Percentiles rank a stretch among this genome's conserved stretches.
Conservation (phyloP, 148 eudicot species). For the Rhododendron mucronatum region DNA sequence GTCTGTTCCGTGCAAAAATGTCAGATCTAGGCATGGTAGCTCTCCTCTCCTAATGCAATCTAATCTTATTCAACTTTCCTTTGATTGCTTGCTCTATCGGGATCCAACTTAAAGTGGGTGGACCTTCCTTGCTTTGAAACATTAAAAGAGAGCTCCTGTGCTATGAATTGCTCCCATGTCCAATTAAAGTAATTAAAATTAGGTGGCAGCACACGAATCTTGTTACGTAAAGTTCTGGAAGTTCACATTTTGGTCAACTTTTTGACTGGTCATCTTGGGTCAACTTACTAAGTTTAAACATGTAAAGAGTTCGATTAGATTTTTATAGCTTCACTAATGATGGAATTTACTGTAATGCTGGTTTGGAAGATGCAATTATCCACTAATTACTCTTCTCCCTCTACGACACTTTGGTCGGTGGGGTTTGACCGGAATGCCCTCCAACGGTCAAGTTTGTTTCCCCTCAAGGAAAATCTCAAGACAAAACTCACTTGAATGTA, state of each 20-base stretch:
- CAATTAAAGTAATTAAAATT: background rate
- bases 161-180: background rate
- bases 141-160: background rate
- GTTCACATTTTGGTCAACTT: background rate
- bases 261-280: background rate
- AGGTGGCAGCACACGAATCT: background rate
- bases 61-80: background rate
- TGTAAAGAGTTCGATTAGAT: background rate
- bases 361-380: background rate
- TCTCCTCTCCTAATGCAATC: background rate
- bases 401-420: background rate
- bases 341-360: background rate
- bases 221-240: background rate
- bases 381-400: background rate
- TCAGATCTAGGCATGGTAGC: background rate
- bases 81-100: background rate
- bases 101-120: background rate
- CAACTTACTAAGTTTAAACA: background rate
- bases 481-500: background rate
- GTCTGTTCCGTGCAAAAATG: background rate
- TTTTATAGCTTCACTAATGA: background rate
- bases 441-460: background rate
- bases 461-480: background rate
- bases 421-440: background rate
- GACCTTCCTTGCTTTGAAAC: background rate